phyloP scores from a whole-genome alignment of 192 early-diverging fungal species.

The Pilobolus umbonatus region DNA sequence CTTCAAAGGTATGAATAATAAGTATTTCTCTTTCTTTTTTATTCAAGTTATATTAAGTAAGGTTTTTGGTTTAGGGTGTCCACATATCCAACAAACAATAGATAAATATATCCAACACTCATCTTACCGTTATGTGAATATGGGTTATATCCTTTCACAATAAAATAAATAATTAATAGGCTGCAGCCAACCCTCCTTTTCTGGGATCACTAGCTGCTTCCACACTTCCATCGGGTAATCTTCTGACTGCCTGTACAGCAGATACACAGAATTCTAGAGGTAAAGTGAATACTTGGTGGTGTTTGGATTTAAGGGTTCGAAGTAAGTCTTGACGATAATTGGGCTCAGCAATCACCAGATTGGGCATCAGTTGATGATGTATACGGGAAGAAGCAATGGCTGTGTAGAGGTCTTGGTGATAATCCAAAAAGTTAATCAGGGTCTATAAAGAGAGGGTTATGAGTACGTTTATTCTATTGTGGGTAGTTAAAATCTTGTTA shows the following conservation, averaged over 20 bases:
- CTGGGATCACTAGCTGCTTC: constrained; percentile 27
- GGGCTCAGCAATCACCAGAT: constrained; percentile 52
- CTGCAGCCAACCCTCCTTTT: constrained; percentile 26
- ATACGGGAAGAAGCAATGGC: constrained; percentile 72
- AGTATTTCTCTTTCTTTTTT: too few relatives aligned
- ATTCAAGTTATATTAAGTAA: too few relatives aligned
- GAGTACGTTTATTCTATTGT: neutral
- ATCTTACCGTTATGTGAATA: too few relatives aligned
- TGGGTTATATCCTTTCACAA: neutral
- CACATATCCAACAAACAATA: too few relatives aligned
- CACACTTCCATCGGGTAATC: constrained; percentile 17
- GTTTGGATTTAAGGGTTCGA: constrained; percentile 22
- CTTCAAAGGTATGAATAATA: too few relatives aligned
- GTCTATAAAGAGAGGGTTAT: constrained; percentile 38
- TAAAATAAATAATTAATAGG: constrained; percentile 14
- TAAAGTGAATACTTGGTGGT: constrained; percentile 29
- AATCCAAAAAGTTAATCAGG: constrained; percentile 73
- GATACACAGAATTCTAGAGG: constrained; percentile 12
- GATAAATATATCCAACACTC: too few relatives aligned
- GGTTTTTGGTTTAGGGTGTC: too few relatives aligned
- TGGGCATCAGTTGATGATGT: constrained; percentile 90
- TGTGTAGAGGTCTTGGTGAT: constrained; percentile 54
- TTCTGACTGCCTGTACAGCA: constrained; percentile 25
- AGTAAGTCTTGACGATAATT: constrained; percentile 29
- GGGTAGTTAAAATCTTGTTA: constrained; percentile 15